Base-by-base conservation (phyloP, 2,329 filamentous ascomycete species). In the Penicillium brevicompactum region DNA sequence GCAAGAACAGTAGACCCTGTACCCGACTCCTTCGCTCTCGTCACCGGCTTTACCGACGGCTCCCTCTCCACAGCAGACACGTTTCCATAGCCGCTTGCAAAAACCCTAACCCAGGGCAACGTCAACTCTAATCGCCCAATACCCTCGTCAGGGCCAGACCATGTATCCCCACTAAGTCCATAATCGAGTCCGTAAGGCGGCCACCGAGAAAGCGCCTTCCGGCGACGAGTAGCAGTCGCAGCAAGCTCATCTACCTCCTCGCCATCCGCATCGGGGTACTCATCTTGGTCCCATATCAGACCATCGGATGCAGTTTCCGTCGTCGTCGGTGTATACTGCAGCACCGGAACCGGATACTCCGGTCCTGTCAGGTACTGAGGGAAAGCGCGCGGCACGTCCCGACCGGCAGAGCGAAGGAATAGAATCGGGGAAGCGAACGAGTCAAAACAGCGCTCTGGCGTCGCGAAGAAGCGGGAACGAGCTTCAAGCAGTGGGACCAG, bases 391-490 rank as follows among this genome's bases (percentile, higher is more conserved):
- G 73, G 76, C 5, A 72, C 72, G 42, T 76, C 73, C 48, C 71
- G 69, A 0, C 75, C 76, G 0, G 76, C 59, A 0, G 76, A 73
- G 21, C 76, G 72, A 8, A 79, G 68, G 46, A 78, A 76, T 6
- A 78, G 57, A 4, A 74, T 61, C 0, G 76, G 76, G 4, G 74
- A 77, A 0, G 76, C 75, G 53, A 78, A 79, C 0, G 74, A 59
- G 55, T 78, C 76, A 44, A 78, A 78, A 58, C 72, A 77, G 10
- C 67, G 67, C 27, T 73, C 70, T 18, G 75, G 72, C 0, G 63
- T 69, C 7, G 62, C 41, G 55, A 79, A 79, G 18, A 76, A 65
- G 7, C 45, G 48, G 27, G 69, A 67, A 3, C 76, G 69, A 0
- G 72, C 72, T 30, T 70, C 49, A 0, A 76, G 68, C 2, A 76